A percentile compares a stretch with the other conserved stretches of the same genome.
Evolutionary conservation across 768 basidiomycete species (phyloP).

Genomic region (Leucocoprinus sp.): DNA sequence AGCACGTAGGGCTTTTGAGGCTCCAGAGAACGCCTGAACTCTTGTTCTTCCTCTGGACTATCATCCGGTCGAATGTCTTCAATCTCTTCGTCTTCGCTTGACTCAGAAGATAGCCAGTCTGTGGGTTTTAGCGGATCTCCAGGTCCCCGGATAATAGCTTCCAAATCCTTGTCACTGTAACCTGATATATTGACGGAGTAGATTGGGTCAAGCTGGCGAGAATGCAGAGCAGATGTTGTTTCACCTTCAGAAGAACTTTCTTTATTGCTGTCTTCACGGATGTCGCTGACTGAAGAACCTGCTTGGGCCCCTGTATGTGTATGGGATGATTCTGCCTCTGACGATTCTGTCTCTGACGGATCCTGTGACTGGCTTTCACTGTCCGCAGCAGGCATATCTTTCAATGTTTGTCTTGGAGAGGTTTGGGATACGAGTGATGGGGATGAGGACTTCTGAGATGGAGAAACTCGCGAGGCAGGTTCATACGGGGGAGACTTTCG

Average conservation of each 20-base stretch:
- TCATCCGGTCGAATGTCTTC: constrained; percentile 29
- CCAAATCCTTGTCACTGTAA: constrained; percentile 26
- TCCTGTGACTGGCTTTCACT: background rate
- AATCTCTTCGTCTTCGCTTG: constrained; percentile 34
- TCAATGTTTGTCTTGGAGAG: too few relatives aligned
- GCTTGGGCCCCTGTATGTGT: too few relatives aligned
- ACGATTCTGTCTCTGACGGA: too few relatives aligned
- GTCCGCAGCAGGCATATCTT: too few relatives aligned
- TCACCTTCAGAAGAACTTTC: constrained; percentile 2
- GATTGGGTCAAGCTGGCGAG: background rate
- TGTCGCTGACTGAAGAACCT: too few relatives aligned
- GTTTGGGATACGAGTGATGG: too few relatives aligned
- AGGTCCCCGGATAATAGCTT: constrained; percentile 33
- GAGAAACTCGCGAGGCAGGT: background rate
- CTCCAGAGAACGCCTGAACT: background rate
- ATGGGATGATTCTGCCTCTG: too few relatives aligned
- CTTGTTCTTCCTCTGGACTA: constrained; percentile 21
- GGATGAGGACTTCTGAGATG: background rate
- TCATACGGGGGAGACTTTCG: too few relatives aligned
- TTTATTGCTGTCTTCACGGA: background rate
- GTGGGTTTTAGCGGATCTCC: constrained; percentile 20
- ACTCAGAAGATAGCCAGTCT: constrained; percentile 32
- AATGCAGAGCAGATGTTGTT: background rate
- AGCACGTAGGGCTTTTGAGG: background rate
- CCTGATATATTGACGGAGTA: constrained; percentile 12